Conservation (phyloP, 164 flowering plant species). For the Chimonanthus praecox region DNA sequence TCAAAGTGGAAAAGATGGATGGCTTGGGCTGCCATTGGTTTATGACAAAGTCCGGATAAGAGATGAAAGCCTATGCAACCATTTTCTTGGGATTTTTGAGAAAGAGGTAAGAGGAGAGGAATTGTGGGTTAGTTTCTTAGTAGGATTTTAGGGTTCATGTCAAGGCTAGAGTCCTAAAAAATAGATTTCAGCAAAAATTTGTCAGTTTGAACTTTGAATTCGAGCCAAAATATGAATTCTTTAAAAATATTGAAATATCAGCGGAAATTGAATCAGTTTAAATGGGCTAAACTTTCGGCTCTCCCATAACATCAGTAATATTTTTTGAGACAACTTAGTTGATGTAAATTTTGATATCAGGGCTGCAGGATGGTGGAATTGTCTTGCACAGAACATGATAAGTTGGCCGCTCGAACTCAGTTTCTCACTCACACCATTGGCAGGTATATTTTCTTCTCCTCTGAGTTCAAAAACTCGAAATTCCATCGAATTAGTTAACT, state of each 20-base stretch:
- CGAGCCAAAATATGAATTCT: too few relatives aligned
- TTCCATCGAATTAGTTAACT: too few relatives aligned
- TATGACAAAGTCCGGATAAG: slow-evolving; percentile 59
- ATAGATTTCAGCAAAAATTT: too few relatives aligned
- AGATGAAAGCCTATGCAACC: slow-evolving; percentile 36
- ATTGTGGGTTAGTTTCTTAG: not conserved
- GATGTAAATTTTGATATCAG: slow-evolving; percentile 25
- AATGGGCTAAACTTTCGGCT: too few relatives aligned
- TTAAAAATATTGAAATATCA: too few relatives aligned
- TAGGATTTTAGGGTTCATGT: not conserved
- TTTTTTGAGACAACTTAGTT: not conserved
- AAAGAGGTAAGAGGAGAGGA: slow-evolving; percentile 33
- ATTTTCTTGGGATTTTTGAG: slow-evolving; percentile 49
- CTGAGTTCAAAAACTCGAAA: not conserved
- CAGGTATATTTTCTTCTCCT: slow-evolving; percentile 30
- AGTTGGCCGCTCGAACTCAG: slow-evolving; percentile 54
- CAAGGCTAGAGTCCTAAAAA: too few relatives aligned
- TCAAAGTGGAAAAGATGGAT: slow-evolving; percentile 66
- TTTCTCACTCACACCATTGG: slow-evolving; percentile 74
- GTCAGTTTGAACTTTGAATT: too few relatives aligned
- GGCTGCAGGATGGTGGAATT: slow-evolving; percentile 84
- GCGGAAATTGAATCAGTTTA: too few relatives aligned
- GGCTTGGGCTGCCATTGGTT: slow-evolving; percentile 50
- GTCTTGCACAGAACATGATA: slow-evolving; percentile 74
- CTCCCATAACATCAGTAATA: too few relatives aligned